Conservation (phyloP, 1,284 basidiomycete genomes). For the Trichosporon sp. region DNA sequence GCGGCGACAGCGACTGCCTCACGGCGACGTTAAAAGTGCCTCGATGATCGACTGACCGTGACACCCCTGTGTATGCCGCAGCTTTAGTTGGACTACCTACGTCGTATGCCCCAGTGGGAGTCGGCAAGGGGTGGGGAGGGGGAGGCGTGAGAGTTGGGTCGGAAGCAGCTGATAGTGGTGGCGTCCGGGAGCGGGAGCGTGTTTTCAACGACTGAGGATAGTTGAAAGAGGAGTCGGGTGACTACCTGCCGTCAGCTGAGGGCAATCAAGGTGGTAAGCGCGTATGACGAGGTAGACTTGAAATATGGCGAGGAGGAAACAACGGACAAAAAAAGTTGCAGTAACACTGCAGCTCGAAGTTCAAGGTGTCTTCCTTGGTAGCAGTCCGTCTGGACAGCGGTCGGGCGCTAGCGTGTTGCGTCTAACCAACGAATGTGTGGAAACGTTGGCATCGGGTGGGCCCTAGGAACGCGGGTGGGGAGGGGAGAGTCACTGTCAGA, state of each 20-base stretch:
- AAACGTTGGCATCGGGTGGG: neutral
- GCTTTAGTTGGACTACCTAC: too few relatives aligned
- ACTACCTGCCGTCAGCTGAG: neutral
- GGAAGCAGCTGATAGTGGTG: too few relatives aligned
- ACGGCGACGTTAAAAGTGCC: too few relatives aligned
- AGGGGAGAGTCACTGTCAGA: neutral
- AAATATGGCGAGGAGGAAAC: neutral
- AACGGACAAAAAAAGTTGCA: slow-evolving; percentile 2
- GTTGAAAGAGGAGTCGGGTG: neutral
- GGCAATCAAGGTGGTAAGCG: neutral
- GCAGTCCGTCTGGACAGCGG: neutral
- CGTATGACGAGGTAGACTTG: neutral
- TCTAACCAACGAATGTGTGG: neutral
- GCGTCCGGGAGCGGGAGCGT: too few relatives aligned
- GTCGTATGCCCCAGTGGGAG: too few relatives aligned
- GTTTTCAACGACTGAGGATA: too few relatives aligned
- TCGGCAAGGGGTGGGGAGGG: too few relatives aligned
- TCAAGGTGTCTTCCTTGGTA: neutral
- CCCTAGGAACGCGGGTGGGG: neutral
- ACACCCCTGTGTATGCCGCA: too few relatives aligned
- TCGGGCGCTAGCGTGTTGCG: neutral
- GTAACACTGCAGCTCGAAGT: neutral
- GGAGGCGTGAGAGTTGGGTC: too few relatives aligned
- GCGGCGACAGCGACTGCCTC: too few relatives aligned
- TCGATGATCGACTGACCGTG: too few relatives aligned